Evolutionary conservation across 345 rosid species (phyloP).

Genomic region (Euphorbia pulcherrima): DNA sequence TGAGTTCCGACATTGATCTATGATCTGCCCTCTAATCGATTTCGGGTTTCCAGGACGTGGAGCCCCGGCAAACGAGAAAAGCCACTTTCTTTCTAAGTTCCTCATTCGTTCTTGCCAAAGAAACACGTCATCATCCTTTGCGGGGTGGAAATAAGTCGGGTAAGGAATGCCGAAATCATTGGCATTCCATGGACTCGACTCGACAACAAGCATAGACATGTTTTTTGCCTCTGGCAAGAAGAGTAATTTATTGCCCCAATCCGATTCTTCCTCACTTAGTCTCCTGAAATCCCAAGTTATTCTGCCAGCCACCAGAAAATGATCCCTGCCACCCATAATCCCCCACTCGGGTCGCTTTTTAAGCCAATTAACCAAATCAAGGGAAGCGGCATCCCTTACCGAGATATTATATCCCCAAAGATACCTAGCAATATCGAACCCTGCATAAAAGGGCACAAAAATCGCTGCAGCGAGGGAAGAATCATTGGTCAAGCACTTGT

Average conservation of each 20-base stretch:
- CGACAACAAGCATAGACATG: constrained; percentile 93
- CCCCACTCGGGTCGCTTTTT: constrained; percentile 84
- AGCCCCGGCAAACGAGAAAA: constrained; percentile 92
- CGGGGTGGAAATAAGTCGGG: constrained; percentile 88
- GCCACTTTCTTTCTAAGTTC: constrained; percentile 76
- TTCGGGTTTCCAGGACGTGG: constrained; percentile 70
- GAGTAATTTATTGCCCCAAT: constrained; percentile 93
- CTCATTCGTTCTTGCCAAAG: constrained; percentile 84
- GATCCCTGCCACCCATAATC: constrained; percentile 80
- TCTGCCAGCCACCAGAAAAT: constrained; percentile 85
- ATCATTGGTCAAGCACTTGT: constrained; percentile 72
- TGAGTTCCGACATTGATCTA: constrained; percentile 60
- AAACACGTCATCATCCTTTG: constrained; percentile 70
- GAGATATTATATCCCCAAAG: constrained; percentile 81
- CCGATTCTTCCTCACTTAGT: constrained; percentile 55
- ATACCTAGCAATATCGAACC: constrained; percentile 76
- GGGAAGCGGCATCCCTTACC: constrained; percentile 73
- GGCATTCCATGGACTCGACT: constrained; percentile 91
- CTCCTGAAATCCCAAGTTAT: constrained; percentile 95
- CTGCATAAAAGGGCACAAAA: constrained; percentile 87
- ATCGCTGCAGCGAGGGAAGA: constrained; percentile 81
- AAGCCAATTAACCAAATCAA: constrained; percentile 80
- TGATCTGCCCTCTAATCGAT: constrained; percentile 82
- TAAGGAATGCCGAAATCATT: constrained; percentile 87
- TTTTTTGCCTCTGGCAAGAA: constrained; percentile 79